Conservation (phyloP, 345 rosid genomes). For the Camelina hispida region DNA sequence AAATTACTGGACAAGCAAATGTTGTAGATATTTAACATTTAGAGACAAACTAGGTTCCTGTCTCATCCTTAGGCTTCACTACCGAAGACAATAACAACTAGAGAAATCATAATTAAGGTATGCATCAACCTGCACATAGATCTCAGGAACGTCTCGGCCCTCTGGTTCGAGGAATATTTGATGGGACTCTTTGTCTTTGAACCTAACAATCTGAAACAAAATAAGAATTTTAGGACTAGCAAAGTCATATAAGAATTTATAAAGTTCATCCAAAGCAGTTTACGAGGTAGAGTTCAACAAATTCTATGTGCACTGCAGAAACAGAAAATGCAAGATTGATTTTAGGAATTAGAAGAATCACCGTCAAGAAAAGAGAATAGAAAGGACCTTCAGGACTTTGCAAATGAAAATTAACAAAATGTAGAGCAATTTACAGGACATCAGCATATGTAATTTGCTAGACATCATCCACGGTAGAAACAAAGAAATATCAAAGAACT, state of each 20-base stretch:
- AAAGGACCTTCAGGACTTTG: background rate
- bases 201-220: slow-evolving; percentile 79
- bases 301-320: slow-evolving; percentile 13
- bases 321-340: slow-evolving; percentile 3
- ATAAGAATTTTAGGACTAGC: background rate
- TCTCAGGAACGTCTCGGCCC: slow-evolving; percentile 94
- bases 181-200: slow-evolving; percentile 96
- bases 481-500: background rate
- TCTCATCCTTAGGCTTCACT: slow-evolving; percentile 25
- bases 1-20: slow-evolving; percentile 9
- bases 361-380: background rate
- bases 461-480: slow-evolving; percentile 12
- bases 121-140: slow-evolving; percentile 84
- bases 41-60: slow-evolving; percentile 6
- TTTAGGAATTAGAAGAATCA: background rate
- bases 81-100: background rate
- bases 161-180: slow-evolving; percentile 99
- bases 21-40: background rate
- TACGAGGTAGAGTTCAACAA: slow-evolving; percentile 24
- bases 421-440: slow-evolving; percentile 2
- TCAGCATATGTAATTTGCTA: background rate
- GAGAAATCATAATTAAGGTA: slow-evolving; percentile 30
- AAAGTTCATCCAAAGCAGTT: slow-evolving; percentile 21
- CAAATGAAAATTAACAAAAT: background rate
- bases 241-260: slow-evolving; percentile 1